Percentiles rank a stretch among this genome's conserved stretches.
These are phyloP conservation scores for Geranium rotundifolium DNA, from an alignment of 345 rosid genomes.

Conservation along the genomic window DNA sequence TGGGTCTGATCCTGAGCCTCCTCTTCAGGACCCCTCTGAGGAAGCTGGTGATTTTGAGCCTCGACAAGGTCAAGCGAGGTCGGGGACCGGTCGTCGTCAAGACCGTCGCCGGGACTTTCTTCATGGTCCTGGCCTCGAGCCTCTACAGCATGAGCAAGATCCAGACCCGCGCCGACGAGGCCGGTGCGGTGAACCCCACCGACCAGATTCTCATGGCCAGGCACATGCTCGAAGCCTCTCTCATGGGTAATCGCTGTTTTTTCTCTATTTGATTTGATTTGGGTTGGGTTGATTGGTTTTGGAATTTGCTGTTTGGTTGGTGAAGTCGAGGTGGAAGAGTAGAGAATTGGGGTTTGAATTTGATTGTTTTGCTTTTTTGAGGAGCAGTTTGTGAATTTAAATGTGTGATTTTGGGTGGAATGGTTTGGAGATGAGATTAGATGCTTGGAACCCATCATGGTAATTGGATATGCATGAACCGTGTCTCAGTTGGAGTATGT, in stretches of 20 bases:
- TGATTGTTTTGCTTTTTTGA: too few relatives aligned
- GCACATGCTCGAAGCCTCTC: conserved; percentile 76
- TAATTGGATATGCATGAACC: too few relatives aligned
- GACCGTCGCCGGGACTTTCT: conserved; percentile 51
- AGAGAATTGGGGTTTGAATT: neutral
- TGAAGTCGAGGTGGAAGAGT: neutral
- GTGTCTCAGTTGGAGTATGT: neutral
- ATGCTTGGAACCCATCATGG: neutral
- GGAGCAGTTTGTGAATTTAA: too few relatives aligned
- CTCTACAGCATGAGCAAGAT: conserved; percentile 45
- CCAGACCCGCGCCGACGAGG: conserved; percentile 41
- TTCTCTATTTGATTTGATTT: neutral
- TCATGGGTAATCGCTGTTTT: conserved; percentile 43
- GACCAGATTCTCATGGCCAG: conserved; percentile 67
- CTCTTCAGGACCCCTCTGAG: conserved; percentile 72
- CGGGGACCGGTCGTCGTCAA: conserved; percentile 64
- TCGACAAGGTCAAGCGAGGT: conserved; percentile 80
- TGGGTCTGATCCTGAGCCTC: conserved; percentile 51
- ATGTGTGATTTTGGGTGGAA: neutral
- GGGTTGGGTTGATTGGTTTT: neutral
- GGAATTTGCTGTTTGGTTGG: neutral
- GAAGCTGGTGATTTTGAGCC: conserved; percentile 46
- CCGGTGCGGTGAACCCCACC: conserved; percentile 56
- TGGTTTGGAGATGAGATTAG: neutral
- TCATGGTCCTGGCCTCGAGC: conserved; percentile 53